Evolutionary conservation across 345 rosid species (phyloP).

Genomic region (Microcos paniculata): DNA sequence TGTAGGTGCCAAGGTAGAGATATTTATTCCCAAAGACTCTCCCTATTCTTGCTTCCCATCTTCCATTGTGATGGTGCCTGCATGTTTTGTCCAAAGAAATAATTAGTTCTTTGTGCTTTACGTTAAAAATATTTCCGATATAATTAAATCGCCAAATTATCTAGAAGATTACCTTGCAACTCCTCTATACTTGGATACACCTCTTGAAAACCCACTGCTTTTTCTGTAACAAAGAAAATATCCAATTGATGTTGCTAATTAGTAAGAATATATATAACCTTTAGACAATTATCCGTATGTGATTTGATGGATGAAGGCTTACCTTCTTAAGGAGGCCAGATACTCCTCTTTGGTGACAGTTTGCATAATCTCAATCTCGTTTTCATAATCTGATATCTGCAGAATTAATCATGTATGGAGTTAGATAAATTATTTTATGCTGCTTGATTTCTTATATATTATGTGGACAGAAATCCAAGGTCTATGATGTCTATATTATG

Average conservation of each 20-base stretch:
- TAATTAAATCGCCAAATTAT: neutral
- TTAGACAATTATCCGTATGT: neutral
- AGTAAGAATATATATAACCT: slow-evolving; percentile 1
- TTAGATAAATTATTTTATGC: neutral
- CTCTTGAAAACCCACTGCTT: slow-evolving; percentile 77
- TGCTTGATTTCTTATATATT: neutral
- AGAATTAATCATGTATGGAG: neutral
- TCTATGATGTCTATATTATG: neutral
- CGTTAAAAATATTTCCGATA: neutral
- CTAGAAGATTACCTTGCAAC: slow-evolving; percentile 53
- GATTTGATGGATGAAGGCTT: neutral
- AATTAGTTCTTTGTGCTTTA: neutral
- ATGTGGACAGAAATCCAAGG: neutral
- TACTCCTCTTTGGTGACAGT: slow-evolving; percentile 62
- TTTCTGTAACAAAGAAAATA: slow-evolving; percentile 33
- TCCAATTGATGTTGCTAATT: neutral
- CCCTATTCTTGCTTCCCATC: slow-evolving; percentile 81
- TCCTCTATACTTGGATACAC: slow-evolving; percentile 68
- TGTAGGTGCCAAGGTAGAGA: slow-evolving; percentile 71
- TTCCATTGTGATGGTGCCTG: slow-evolving; percentile 74
- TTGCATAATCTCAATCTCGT: slow-evolving; percentile 61
- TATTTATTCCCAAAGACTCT: slow-evolving; percentile 73
- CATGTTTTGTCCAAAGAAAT: slow-evolving; percentile 8
- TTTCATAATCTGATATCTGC: slow-evolving; percentile 54
- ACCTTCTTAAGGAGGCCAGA: slow-evolving; percentile 66